Conservation (phyloP, 805 yeast genomes). For the Candida coleopterorum region DNA sequence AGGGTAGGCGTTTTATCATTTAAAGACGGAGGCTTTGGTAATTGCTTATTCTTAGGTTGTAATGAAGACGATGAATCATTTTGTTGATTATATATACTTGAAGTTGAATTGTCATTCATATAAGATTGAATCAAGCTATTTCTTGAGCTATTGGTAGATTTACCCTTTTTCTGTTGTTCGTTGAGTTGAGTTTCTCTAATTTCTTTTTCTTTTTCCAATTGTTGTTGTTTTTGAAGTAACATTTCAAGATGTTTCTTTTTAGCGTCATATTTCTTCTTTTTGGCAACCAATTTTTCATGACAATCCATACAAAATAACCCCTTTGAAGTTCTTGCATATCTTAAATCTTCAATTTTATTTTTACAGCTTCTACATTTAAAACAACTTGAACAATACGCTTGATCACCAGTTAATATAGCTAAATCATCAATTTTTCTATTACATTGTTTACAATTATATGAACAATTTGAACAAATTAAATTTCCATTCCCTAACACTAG, state of each 20-base stretch:
- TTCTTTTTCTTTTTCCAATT: conserved; percentile 2
- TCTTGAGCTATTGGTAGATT: conserved; percentile 6
- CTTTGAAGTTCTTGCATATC: conserved; percentile 89
- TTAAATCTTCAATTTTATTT: conserved; percentile 76
- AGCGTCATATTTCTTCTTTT: conserved; percentile 61
- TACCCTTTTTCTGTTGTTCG: background rate
- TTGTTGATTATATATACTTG: background rate
- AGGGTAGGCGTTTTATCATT: background rate
- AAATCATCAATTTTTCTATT: conserved; percentile 82
- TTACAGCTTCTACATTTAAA: conserved; percentile 88
- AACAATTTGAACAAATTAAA: conserved; percentile 83
- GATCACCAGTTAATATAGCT: conserved; percentile 92
- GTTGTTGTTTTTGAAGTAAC: conserved; percentile 12
- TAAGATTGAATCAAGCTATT: conserved; percentile 9
- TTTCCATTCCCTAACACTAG: conserved; percentile 91
- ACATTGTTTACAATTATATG: conserved; percentile 86
- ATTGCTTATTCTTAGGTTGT: conserved; percentile 10
- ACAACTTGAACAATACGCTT: conserved; percentile 88
- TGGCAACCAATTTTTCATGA: conserved; percentile 76
- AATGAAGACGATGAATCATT: conserved; percentile 7
- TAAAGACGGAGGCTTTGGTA: conserved; percentile 14
- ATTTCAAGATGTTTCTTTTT: conserved; percentile 29
- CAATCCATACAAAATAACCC: conserved; percentile 93
- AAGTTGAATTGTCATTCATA: conserved; percentile 1
- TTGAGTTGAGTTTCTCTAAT: background rate